Conservation (phyloP, 306 rosid genomes). For the Ziziphus jujuba region DNA sequence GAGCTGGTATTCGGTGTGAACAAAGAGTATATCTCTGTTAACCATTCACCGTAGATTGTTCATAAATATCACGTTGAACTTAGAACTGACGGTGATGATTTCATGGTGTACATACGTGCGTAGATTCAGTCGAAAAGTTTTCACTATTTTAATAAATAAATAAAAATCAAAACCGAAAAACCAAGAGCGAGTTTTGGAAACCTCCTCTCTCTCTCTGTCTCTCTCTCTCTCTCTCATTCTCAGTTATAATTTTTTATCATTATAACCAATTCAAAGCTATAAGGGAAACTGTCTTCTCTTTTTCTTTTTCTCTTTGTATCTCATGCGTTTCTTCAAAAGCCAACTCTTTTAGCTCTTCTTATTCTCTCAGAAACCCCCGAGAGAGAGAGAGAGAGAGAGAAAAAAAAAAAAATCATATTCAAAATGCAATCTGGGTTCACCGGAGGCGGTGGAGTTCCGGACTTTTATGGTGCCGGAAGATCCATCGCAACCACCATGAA, state of each 20-base stretch:
- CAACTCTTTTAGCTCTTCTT: slow-evolving; percentile 32
- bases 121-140: slow-evolving; percentile 19
- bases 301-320: slow-evolving; percentile 21
- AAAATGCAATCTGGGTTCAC: slow-evolving; percentile 80
- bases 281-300: slow-evolving; percentile 31
- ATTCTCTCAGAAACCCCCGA: background rate
- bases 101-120: slow-evolving; percentile 19
- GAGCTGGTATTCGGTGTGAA: slow-evolving; percentile 33
- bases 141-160: slow-evolving; percentile 9
- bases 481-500: slow-evolving; percentile 45
- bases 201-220: background rate
- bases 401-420: background rate
- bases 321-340: slow-evolving; percentile 49
- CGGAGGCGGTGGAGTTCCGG: slow-evolving; percentile 55
- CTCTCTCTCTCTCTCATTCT: slow-evolving; percentile 18
- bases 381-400: background rate
- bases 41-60: slow-evolving; percentile 14
- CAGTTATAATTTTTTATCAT: slow-evolving; percentile 32
- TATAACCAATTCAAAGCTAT: slow-evolving; percentile 38
- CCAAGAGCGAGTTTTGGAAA: slow-evolving; percentile 9
- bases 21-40: slow-evolving; percentile 20
- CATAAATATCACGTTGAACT: slow-evolving; percentile 5
- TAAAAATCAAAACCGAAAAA: slow-evolving; percentile 2
- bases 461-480: slow-evolving; percentile 50
- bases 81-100: slow-evolving; percentile 28